Evolutionary conservation across 768 basidiomycete genomes (phyloP).

Genomic region (Vararia minispora): DNA sequence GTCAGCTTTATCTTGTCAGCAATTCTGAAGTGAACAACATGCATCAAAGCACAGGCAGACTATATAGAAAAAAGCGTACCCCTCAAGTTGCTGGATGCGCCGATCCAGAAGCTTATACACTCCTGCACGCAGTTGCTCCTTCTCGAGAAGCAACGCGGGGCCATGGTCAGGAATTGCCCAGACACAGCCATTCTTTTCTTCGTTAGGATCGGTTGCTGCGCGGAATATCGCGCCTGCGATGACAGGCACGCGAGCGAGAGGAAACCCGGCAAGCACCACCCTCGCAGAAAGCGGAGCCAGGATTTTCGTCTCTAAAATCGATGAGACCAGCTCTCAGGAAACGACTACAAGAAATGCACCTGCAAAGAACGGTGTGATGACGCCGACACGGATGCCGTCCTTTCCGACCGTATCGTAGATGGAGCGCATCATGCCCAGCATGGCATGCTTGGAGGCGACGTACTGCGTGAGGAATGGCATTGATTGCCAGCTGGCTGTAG

Average conservation of each 20-base stretch:
- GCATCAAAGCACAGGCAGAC: no score
- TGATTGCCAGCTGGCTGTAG: no score
- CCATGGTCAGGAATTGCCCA: constrained; percentile 41
- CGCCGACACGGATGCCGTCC: constrained; percentile 31
- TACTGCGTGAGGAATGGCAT: no score
- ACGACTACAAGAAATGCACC: constrained; percentile 20
- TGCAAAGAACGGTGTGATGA: constrained; percentile 44
- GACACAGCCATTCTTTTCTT: constrained; percentile 32
- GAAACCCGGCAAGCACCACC: constrained; percentile 37
- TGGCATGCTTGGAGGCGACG: constrained; percentile 40
- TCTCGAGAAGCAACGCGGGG: constrained; percentile 33
- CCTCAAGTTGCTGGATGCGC: no score
- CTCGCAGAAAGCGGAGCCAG: constrained; percentile 27
- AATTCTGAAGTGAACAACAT: no score
- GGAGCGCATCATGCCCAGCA: constrained; percentile 42
- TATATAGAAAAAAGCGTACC: no score
- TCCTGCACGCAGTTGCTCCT: constrained; percentile 36
- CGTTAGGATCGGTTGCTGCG: constrained; percentile 35
- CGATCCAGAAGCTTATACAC: constrained; percentile 41
- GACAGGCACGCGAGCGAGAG: constrained; percentile 33
- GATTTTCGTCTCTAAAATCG: constrained; percentile 34
- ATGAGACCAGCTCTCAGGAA: neutral
- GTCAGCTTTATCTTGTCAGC: no score
- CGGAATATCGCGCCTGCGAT: constrained; percentile 43
- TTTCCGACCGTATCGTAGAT: constrained; percentile 25